phyloP scores from a whole-genome alignment of 768 basidiomycete species.

The Tulasnella sp. region DNA sequence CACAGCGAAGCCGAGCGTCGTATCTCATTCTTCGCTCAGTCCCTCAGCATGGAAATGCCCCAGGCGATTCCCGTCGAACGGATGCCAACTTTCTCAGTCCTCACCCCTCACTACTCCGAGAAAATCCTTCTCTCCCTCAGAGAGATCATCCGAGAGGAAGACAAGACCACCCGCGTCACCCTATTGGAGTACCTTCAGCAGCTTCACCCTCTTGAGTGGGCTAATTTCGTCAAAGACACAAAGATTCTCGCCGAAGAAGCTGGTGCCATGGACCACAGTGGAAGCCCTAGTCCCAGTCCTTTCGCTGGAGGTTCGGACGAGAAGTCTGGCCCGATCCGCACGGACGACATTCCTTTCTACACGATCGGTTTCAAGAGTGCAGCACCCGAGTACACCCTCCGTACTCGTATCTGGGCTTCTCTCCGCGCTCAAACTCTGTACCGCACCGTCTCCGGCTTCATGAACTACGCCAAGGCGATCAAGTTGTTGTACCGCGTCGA shows the following conservation, averaged over 20 bases:
- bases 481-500: conserved; percentile 96
- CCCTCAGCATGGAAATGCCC: conserved; percentile 86
- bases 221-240: conserved; percentile 98
- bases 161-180: conserved; percentile 93
- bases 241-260: conserved; percentile 97
- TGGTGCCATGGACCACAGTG: conserved; percentile 50
- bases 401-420: conserved; percentile 98
- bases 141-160: conserved; percentile 97
- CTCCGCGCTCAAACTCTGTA: conserved; percentile 98
- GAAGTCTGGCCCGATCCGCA: conserved; percentile 56
- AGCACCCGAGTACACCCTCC: conserved; percentile 93
- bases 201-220: conserved; percentile 95
- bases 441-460: conserved; percentile 99
- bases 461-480: conserved; percentile 99
- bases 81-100: conserved; percentile 98
- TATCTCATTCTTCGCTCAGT: conserved; percentile 98
- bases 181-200: conserved; percentile 97
- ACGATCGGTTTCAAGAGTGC: conserved; percentile 99
- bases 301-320: conserved; percentile 55
- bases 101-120: conserved; percentile 97
- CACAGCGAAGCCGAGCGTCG: conserved; percentile 93
- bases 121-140: conserved; percentile 95
- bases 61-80: conserved; percentile 89
- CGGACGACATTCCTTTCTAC: conserved; percentile 89
- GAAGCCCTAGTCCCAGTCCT: conserved; percentile 35